Evolutionary conservation across 2,329 filamentous ascomycete species (phyloP), one percentile per base, ranked within the genome.

Genomic region (Alternaria sp.): DNA sequence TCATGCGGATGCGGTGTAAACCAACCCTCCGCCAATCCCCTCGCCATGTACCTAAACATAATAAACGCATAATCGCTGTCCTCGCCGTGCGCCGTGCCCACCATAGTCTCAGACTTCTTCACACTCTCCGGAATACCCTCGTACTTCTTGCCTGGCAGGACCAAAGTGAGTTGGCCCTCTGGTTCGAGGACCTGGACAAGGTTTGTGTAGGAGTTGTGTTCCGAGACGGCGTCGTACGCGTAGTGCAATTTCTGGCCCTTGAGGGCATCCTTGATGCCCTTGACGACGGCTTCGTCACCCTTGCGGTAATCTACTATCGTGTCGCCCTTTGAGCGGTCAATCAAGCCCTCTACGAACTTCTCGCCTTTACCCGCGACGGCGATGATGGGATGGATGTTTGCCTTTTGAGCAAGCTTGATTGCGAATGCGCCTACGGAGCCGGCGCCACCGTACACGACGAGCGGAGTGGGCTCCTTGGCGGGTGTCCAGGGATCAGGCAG

Each of bases 191-290:
- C 79, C 39, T 78, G 46, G 1, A 64, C 71, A 32, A 82, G 77
- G 51, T 81, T 81, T n/a, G 69, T 61, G 54, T 77, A 77, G 54
- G 60, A 66, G 5, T 81, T 80, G 12, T 87, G 79, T 65, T 89
- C 85, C 2, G 81, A 81, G 0, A 88, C 82, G 0, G 87, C 84
- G 65, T 91, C 88, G 58, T 84, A 85, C 0, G 86, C 87, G 61
- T 88, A 79, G 6, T 80, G 65, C 16, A 87, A 65, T 61, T 81
- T 81, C 12, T 77, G 66, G 3, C 80, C 80, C 4, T 81, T 74
- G 14, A 83, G 76, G 3, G 81, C 81, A 14, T 80, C 75, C 36
- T 81, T 77, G 64, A 87, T 78, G 16, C 76, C 78, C 74, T 55
- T 74, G 0, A 74, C 64, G 0, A 73, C 64, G 0, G 67, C 65